Conservation (phyloP, 306 rosid genomes). For the Trifolium fragiferum region DNA sequence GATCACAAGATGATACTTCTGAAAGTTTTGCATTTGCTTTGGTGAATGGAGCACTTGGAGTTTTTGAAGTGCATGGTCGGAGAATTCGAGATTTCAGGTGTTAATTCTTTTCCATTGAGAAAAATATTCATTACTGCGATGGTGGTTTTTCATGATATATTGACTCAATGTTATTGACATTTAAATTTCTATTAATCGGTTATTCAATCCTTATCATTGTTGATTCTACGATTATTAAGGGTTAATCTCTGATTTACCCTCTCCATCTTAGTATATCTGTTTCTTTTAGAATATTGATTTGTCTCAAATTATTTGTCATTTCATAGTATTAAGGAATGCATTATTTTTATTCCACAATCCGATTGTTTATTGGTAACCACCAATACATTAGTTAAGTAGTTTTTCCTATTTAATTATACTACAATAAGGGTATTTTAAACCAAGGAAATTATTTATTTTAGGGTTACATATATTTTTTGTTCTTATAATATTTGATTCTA, state of each 20-base stretch:
- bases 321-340: background rate
- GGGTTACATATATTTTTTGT: background rate
- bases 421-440: conserved; percentile 1
- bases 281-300: conserved; percentile 2
- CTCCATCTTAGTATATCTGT: background rate
- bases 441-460: background rate
- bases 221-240: conserved; percentile 27
- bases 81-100: conserved; percentile 97
- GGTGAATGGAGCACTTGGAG: conserved; percentile 96
- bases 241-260: conserved; percentile 17
- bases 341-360: background rate
- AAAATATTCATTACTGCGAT: conserved; percentile 13
- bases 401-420: background rate
- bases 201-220: conserved; percentile 27
- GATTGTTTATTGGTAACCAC: background rate
- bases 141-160: conserved; percentile 35
- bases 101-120: conserved; percentile 37
- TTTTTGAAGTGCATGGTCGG: conserved; percentile 95
- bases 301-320: conserved; percentile 2
- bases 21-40: conserved; percentile 98
- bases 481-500: background rate
- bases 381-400: conserved; percentile 7
- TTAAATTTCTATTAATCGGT: conserved; percentile 8
- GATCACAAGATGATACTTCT: conserved; percentile 78
- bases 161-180: background rate